Evolutionary conservation across 345 rosid species (phyloP), one percentile per base, ranked within the genome.

Genomic region (Pugionium dolabratum): DNA sequence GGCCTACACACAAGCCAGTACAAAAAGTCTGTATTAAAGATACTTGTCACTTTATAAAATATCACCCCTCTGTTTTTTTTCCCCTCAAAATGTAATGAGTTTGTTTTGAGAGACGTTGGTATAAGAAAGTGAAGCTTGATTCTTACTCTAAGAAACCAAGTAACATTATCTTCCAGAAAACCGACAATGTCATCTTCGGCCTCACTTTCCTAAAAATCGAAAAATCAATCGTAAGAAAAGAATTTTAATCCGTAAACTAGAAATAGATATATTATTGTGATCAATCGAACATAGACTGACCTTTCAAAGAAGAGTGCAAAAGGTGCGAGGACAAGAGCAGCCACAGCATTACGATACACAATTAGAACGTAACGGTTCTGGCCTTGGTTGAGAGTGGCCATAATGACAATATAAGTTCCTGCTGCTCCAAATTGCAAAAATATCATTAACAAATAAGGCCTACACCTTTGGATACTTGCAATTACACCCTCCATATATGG

Each of bases 221-320:
- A 37, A 59, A 59, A 46, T 39, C 54, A 40, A 67, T 1, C 42
- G 39, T 5, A 29, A 31, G 2, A 51, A 8, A 25, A 36, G 28
- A 44, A 7, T 41, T 9, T 7, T 50, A 18, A 43, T 35, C 9
- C 9, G 7, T 4, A 54, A 41, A 66, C 3, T 11, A 44, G 27
- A 10, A 35, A 6, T 32, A 34, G 25, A 5, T 34, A 68, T 52
- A 36, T 4, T 1, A 30, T 18, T 57, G 18, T 3, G 1, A 37
- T 3, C 5, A 34, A 34, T 37, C 39, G 18, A 33, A 56, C 5
- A 54, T 40, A 39, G 33, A 61, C 57, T 34, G 3, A 90, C 97
- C 93, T 83, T 73, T 89, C 98, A 4, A 87, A 54, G 72, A 87
- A 4, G 8, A 89, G 69, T 4, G 98, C 96, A 47, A 92, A 85